Conservation (phyloP, 768 basidiomycete species). For the Paxillus involutus region DNA sequence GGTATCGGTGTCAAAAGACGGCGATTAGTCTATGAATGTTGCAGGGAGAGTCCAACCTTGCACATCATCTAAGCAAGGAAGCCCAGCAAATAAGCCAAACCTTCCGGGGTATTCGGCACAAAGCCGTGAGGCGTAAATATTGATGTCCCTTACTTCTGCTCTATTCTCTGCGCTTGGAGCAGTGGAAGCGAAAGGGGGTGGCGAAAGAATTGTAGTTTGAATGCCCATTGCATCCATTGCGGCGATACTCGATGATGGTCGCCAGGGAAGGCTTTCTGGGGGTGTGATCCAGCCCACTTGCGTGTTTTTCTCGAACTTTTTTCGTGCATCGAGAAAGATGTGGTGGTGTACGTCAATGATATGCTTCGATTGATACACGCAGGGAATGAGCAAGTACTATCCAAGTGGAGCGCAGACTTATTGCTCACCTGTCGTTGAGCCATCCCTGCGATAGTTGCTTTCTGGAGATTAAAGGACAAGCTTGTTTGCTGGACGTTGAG, state of each 20-base stretch:
- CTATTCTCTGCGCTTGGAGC: constrained; percentile 41
- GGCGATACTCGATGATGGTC: constrained; percentile 51
- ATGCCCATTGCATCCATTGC: constrained; percentile 63
- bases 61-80: constrained; percentile 63
- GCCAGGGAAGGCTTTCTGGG: constrained; percentile 65
- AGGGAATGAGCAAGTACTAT: neutral
- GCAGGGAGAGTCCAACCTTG: constrained; percentile 40
- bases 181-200: constrained; percentile 54
- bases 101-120: constrained; percentile 49
- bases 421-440: constrained; percentile 5
- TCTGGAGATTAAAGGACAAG: neutral
- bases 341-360: constrained; percentile 77
- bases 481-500: neutral
- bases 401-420: neutral
- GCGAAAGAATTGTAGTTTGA: constrained; percentile 63
- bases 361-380: constrained; percentile 1
- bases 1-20: constrained; percentile 6
- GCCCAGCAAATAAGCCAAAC: constrained; percentile 70
- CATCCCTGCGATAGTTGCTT: constrained; percentile 9
- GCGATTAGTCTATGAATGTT: neutral
- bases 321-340: constrained; percentile 55
- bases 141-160: constrained; percentile 43
- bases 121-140: constrained; percentile 46
- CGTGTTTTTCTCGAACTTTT: constrained; percentile 45
- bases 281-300: constrained; percentile 64